These are phyloP conservation scores for Orbilia javanica DNA, from an alignment of 2,329 filamentous ascomycete species.

Conservation along the genomic window DNA sequence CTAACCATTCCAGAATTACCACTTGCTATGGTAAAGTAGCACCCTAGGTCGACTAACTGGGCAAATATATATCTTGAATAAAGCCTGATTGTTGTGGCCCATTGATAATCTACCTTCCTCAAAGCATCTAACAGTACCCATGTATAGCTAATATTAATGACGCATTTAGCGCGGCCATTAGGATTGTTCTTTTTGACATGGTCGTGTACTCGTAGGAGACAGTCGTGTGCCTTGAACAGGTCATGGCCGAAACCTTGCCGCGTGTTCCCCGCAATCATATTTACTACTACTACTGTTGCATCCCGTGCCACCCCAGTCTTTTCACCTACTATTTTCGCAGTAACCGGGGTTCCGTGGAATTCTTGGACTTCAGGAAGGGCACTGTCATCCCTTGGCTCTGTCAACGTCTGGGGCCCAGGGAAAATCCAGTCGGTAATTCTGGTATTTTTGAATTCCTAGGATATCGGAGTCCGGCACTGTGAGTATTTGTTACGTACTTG, in stretches of 20 bases:
- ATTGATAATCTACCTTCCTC: neutral
- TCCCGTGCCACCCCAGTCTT: neutral
- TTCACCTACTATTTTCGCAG: neutral
- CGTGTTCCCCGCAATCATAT: neutral
- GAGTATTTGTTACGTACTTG: neutral
- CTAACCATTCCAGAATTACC: neutral
- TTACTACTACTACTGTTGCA: conserved; percentile 3
- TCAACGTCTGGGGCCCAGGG: neutral
- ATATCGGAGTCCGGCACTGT: neutral
- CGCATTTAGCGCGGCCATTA: neutral
- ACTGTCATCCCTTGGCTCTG: conserved; percentile 5
- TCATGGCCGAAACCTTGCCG: neutral
- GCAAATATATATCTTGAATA: neutral
- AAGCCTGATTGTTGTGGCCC: neutral
- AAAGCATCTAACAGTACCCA: neutral
- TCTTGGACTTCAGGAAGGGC: neutral
- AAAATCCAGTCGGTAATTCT: conserved; percentile 24
- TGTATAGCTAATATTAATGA: neutral
- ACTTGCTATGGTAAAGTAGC: neutral
- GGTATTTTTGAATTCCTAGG: conserved; percentile 20
- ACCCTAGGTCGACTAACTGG: neutral
- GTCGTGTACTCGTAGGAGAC: conserved; percentile 1
- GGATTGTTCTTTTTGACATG: neutral
- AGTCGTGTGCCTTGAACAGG: neutral
- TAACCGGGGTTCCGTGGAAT: neutral